Base-by-base conservation (phyloP, 148 eudicot genomes). In the Rhododendron vialii region DNA sequence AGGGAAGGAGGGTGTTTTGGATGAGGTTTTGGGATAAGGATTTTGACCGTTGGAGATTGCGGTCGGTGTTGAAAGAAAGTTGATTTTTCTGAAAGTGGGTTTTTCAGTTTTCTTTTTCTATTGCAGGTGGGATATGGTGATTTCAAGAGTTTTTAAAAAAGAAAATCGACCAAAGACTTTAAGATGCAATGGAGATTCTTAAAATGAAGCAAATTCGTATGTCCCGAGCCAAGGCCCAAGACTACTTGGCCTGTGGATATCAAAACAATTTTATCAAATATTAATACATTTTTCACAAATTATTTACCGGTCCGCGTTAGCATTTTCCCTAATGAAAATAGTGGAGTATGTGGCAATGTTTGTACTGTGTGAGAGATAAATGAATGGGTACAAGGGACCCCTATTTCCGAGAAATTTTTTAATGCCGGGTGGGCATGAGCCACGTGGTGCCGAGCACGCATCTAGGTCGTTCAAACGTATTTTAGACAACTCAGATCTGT, bases 1-100 rank as follows among this genome's bases (percentile, higher is more conserved):
- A 63, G 57, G 61, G 45, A 38, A 43, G 76, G 38, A 57, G 76
- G 76, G 67, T 0, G 80, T 26, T 83, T 80, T 81, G 94, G 96
- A 93, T 93, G 89, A 93, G 93, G 92, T 88, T 94, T 88, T 83
- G 63, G 90, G 93, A 92, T 91, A 93, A 92, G 94, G 91, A 88
- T 90, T 92, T 92, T 84, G 85, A 82, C 84, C 85, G 69, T 90
- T 88, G 50, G 88, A 85, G 86, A 85, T 87, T 87, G 84, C 76
- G 83, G 84, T 69, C 76, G 83, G 84, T 69, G n/a, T 26, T 28
- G 71, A 73, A n/a, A 3, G 53, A 59, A 51, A 26, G 65, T 63
- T 63, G 79, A 50, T 51, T 26, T 69, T 69, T 69, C n/a, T 73
- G 12, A 26, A 33, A 81, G 45, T 47, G 26, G n/a, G 2, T 22